A percentile compares a stretch with the other conserved stretches of the same genome.
Conservation (phyloP, 2,329 filamentous ascomycete species). For the Hypoxylon sp. region DNA sequence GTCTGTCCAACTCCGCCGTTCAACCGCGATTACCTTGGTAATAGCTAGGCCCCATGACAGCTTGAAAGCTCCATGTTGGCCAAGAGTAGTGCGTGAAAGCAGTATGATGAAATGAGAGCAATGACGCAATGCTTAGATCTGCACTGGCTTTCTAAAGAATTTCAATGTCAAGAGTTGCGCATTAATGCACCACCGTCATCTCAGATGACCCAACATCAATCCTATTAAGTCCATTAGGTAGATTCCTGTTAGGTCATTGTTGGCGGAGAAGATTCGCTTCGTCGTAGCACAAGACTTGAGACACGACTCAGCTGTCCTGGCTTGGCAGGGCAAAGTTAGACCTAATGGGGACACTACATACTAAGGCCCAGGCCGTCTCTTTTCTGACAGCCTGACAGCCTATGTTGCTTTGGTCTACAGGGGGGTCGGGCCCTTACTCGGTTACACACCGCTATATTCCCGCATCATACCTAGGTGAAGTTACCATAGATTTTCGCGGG, state of each 20-base stretch:
- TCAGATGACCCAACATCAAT: not conserved
- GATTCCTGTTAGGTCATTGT: constrained; percentile 5
- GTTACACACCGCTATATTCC: not conserved
- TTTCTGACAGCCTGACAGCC: constrained; percentile 26
- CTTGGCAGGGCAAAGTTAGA: constrained; percentile 43
- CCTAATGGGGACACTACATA: constrained; percentile 25
- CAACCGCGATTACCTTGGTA: constrained; percentile 14
- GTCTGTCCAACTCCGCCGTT: constrained; percentile 20
- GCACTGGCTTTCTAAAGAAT: constrained; percentile 3
- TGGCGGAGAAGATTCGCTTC: not conserved
- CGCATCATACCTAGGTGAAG: not conserved
- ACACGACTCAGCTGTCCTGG: constrained; percentile 15
- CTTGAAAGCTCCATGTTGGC: constrained; percentile 5
- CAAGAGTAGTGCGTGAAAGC: constrained; percentile 4
- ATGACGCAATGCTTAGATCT: constrained; percentile 38
- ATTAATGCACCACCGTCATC: constrained; percentile 4
- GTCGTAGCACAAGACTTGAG: constrained; percentile 13
- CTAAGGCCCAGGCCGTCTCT: constrained; percentile 5
- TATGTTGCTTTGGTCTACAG: constrained; percentile 4
- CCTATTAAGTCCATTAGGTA: not conserved
- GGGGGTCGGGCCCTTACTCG: not conserved
- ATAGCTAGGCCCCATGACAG: constrained; percentile 9
- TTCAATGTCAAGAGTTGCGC: constrained; percentile 6
- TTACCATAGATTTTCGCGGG: no score
- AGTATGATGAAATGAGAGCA: constrained; percentile 1